A percentile compares a stretch with the other conserved stretches of the same genome.
These are phyloP conservation scores for Nepenthes mirabilis DNA, from an alignment of 148 eudicot species.

Conservation along the genomic window DNA sequence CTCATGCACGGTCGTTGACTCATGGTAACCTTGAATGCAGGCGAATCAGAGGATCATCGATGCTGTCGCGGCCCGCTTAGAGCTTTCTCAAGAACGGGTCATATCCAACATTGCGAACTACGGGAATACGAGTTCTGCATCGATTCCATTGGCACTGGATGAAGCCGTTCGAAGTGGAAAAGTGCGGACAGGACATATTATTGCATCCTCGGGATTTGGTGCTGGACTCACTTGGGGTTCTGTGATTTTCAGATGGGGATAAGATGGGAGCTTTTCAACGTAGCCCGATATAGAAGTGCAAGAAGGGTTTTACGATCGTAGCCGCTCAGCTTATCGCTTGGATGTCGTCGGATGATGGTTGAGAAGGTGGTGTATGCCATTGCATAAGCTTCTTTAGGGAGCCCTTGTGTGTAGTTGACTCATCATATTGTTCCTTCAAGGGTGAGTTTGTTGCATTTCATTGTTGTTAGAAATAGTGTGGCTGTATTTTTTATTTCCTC, in stretches of 20 bases:
- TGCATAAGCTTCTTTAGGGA: no score
- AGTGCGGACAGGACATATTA: slow-evolving; percentile 62
- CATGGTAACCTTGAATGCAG: slow-evolving; percentile 20
- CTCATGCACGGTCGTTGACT: no score
- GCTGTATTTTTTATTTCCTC: no score
- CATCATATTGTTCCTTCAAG: no score
- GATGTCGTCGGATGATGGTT: no score
- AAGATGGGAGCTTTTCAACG: not conserved
- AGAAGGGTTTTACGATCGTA: no score
- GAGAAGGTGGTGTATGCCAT: no score
- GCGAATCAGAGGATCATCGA: slow-evolving; percentile 91
- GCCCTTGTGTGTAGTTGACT: no score
- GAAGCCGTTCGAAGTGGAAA: slow-evolving; percentile 87
- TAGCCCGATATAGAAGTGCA: no score
- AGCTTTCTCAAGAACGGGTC: slow-evolving; percentile 62
- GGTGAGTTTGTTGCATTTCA: no score
- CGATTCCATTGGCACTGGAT: slow-evolving; percentile 88
- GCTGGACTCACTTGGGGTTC: slow-evolving; percentile 99
- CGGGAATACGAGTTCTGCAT: slow-evolving; percentile 94
- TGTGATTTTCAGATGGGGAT: slow-evolving; percentile 78
- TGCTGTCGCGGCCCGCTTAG: slow-evolving; percentile 60
- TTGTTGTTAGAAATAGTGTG: no score
- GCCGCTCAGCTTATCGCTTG: no score
- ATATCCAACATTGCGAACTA: slow-evolving; percentile 84
- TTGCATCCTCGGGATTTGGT: slow-evolving; percentile 90